Percentiles rank a stretch among this genome's conserved stretches.
These are phyloP conservation scores for Camelina laxa DNA, from an alignment of 345 rosid species.

Conservation along the genomic window DNA sequence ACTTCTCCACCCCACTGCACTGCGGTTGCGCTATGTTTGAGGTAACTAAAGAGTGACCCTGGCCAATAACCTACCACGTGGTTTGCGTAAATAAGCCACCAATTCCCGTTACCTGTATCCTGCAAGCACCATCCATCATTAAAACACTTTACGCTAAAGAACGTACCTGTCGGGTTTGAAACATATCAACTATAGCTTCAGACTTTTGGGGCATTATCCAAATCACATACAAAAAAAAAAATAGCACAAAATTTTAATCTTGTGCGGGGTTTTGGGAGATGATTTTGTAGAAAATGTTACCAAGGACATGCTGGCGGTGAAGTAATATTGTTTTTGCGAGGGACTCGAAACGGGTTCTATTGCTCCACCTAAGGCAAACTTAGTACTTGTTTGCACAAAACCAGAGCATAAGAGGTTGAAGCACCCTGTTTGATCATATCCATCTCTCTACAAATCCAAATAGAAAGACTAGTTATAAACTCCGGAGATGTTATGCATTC, in stretches of 20 bases:
- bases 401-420: constrained; percentile 54
- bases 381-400: constrained; percentile 52
- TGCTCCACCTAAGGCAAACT: constrained; percentile 43
- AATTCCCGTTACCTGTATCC: constrained; percentile 52
- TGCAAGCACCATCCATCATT: constrained; percentile 2
- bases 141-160: not conserved
- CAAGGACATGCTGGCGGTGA: constrained; percentile 35
- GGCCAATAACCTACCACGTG: constrained; percentile 54
- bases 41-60: constrained; percentile 31
- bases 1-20: constrained; percentile 72
- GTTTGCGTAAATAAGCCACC: constrained; percentile 49
- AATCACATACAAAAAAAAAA: not conserved
- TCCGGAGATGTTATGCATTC: not conserved
- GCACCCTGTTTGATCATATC: constrained; percentile 47
- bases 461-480: not conserved
- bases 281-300: constrained; percentile 35
- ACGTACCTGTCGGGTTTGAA: not conserved
- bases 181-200: not conserved
- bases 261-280: not conserved
- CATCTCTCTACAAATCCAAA: constrained; percentile 42
- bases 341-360: constrained; percentile 23
- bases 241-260: not conserved
- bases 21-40: constrained; percentile 48
- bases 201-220: not conserved
- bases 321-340: constrained; percentile 25